Percentiles rank a stretch among this genome's conserved stretches.
These are phyloP conservation scores for Trypanosoma scelopori DNA, from an alignment of 208 protist genomes.

Conservation along the genomic window DNA sequence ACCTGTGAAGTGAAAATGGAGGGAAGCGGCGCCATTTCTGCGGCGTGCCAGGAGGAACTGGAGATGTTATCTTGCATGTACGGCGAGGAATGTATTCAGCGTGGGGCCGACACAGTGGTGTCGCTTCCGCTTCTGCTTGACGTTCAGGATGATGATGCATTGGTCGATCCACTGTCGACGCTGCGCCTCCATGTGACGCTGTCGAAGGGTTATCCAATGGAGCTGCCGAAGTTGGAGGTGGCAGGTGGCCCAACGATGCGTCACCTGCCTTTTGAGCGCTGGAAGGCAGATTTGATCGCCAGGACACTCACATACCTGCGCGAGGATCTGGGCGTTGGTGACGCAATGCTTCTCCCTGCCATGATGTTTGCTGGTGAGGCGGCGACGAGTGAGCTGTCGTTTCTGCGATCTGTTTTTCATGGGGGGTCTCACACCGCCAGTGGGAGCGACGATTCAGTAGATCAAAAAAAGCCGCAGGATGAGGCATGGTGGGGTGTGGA, in stretches of 20 bases:
- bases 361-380: slow-evolving; percentile 52
- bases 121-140: slow-evolving; percentile 48
- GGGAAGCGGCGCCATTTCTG: slow-evolving; percentile 21
- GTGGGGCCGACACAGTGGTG: slow-evolving; percentile 26
- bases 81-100: slow-evolving; percentile 43
- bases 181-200: slow-evolving; percentile 53
- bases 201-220: slow-evolving; percentile 49
- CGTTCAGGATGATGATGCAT: slow-evolving; percentile 17
- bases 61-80: slow-evolving; percentile 81
- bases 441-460: background rate
- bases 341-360: slow-evolving; percentile 63
- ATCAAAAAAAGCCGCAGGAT: background rate
- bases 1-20: slow-evolving; percentile 22
- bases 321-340: slow-evolving; percentile 47
- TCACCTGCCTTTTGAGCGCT: slow-evolving; percentile 53
- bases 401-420: slow-evolving; percentile 37
- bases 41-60: slow-evolving; percentile 58
- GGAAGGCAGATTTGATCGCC: slow-evolving; percentile 44
- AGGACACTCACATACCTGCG: slow-evolving; percentile 39
- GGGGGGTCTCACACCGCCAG: slow-evolving; percentile 5
- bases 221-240: slow-evolving; percentile 45
- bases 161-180: slow-evolving; percentile 26
- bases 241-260: slow-evolving; percentile 47
- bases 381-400: slow-evolving; percentile 33
- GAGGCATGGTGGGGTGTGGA: slow-evolving; percentile 18